Percentiles rank a stretch among this genome's conserved stretches.
Evolutionary conservation across 2,329 filamentous ascomycete species (phyloP).

Genomic region (Fusarium sulawesiense): DNA sequence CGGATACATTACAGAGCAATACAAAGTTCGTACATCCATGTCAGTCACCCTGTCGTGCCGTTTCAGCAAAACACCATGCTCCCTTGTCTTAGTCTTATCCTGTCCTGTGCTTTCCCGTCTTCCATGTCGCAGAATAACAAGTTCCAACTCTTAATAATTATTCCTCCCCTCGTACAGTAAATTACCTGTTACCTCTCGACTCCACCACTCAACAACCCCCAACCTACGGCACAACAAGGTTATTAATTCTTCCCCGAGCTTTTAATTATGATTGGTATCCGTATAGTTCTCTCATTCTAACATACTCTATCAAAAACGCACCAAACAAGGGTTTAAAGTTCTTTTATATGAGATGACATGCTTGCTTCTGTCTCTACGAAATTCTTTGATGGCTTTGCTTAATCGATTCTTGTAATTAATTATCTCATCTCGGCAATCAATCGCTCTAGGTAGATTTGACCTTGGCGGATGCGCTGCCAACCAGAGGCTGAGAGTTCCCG

Average conservation of each 20-base stretch:
- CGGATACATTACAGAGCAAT: neutral
- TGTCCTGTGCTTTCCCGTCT: conserved; percentile 12
- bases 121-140: conserved; percentile 37
- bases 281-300: neutral
- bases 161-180: conserved; percentile 25
- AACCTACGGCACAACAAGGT: neutral
- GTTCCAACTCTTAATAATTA: neutral
- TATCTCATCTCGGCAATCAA: conserved; percentile 30
- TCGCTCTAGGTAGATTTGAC: conserved; percentile 10
- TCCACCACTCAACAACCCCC: conserved; percentile 5
- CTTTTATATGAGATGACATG: neutral
- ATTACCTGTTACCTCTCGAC: conserved; percentile 3
- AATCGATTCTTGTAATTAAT: neutral
- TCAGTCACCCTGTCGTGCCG: conserved; percentile 30
- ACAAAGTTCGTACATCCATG: neutral
- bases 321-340: conserved; percentile 22
- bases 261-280: conserved; percentile 1
- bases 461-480: conserved; percentile 21
- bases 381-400: neutral
- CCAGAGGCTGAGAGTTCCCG: conserved; percentile 7
- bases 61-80: conserved; percentile 33
- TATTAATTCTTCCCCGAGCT: neutral
- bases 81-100: conserved; percentile 7
- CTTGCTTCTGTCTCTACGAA: neutral
- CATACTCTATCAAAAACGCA: conserved; percentile 27